Base-by-base conservation (phyloP, 306 rosid species). In the Citrullus mucosospermus region DNA sequence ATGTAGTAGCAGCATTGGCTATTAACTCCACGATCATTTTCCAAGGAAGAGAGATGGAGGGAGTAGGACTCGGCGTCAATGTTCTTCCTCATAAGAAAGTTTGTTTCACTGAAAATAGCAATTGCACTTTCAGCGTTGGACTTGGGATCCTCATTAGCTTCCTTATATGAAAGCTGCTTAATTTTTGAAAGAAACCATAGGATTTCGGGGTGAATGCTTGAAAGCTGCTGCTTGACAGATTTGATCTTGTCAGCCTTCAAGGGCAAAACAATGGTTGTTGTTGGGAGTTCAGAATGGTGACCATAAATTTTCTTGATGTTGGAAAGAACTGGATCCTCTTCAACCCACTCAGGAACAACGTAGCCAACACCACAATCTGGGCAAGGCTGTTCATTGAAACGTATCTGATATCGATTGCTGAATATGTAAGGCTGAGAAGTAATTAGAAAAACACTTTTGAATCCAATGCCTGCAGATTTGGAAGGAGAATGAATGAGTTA, bases 281-380 rank as follows among this genome's bases (percentile, higher is more conserved):
- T 82, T 7, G 96, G 96, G 41, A 89, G 83, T 6, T 83, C 43
- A 57, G 69, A 54, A 18, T 69, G 53, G 65, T 56, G 78, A 46
- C 96, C 87, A 80, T 90, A 88, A 51, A 91, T 85, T 61, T 82
- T 9, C 46, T 76, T 20, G 6, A 93, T 83, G 70, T 87, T 89
- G 18, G 67, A 50, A 55, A 85, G 82, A 58, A 87, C 79, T 63
- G 96, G 90, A 38, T 71, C 84, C 73, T 86, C 88, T 14, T 90
- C 96, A 68, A 87, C 96, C 98, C 98, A 93, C 83, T 93, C 92
- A 20, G 98, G 98, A 66, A 93, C 98, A 69, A 93, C 83, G 78
- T 83, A 91, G 0, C 98, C 98, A 53, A 93, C 82, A 79, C 80
- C 79, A 83, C 97, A 91, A 80, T 86, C 78, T 56, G 78, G 78